Evolutionary conservation across 768 basidiomycete genomes (phyloP), one percentile per base, ranked within the genome.

Genomic region (Phlebiopsis flavidoalba): DNA sequence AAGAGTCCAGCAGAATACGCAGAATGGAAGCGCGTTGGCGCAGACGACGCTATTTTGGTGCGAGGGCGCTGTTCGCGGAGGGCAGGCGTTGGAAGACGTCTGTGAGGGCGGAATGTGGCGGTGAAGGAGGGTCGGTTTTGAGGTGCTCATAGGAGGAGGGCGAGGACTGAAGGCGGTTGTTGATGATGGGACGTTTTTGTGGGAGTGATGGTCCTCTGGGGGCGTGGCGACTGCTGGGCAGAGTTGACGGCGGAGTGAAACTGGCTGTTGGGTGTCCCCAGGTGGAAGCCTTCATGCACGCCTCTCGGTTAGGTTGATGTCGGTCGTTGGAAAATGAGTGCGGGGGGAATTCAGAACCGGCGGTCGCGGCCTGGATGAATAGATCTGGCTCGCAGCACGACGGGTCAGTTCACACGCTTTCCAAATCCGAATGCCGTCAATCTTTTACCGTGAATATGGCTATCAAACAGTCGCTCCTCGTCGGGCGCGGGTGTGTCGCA

Each of bases 21-120:
- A 8, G 86, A 82, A 63, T 76, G 77, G n/a, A 43, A 81, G 76
- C 24, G 87, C 86, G 57, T 72, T 73, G 37, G 80, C 60, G n/a
- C n/a, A n/a, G n/a, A n/a, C n/a, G n/a, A n/a, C n/a, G n/a, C n/a
- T n/a, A n/a, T n/a, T n/a, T n/a, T n/a, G n/a, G n/a, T n/a, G n/a
- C 26, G 85, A 86, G 21, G 79, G 74, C 0, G 77, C n/a, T n/a
- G n/a, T n/a, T n/a, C 71, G 60, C 74, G 78, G 73, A 69, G 6
- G 71, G 75, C 75, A 69, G 67, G 54, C 83, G 80, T 55, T 73
- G 65, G 62, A 88, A 87, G 53, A 87, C 81, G n/a, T n/a, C n/a
- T n/a, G n/a, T n/a, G n/a, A 19, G 82, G 73, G 43, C 80, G 79
- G 62, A 88, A 75, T 48, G 66, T 74, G 71, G 70, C 77, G 58